phyloP scores from a whole-genome alignment of 2,329 filamentous ascomycete genomes.

The Westerdykella sp. region DNA sequence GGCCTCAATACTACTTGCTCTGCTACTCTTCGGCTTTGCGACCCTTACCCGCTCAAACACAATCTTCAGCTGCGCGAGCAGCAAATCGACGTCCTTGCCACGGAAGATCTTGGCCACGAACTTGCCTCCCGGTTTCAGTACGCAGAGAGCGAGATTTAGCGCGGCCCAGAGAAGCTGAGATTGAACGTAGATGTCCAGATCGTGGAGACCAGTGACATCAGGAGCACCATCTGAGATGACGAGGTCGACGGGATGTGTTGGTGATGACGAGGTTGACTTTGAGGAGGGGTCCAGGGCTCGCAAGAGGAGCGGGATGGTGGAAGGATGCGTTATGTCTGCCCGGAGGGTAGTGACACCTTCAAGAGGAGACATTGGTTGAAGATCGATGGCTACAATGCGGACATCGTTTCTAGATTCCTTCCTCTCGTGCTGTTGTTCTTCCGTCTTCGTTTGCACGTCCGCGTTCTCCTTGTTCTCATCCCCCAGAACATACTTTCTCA shows the following conservation, averaged over 20 bases:
- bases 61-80: constrained; percentile 88
- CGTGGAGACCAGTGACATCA: constrained; percentile 92
- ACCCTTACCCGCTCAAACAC: constrained; percentile 85
- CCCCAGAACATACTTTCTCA: constrained; percentile 53
- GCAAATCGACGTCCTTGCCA: constrained; percentile 86
- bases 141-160: constrained; percentile 85
- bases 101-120: constrained; percentile 99
- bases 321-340: constrained; percentile 95
- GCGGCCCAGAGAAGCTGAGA: constrained; percentile 92
- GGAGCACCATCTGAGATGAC: constrained; percentile 94
- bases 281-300: constrained; percentile 70
- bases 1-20: constrained; percentile 94
- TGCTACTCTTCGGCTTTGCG: constrained; percentile 86
- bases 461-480: constrained; percentile 7
- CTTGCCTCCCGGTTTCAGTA: constrained; percentile 85
- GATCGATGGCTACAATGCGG: constrained; percentile 90
- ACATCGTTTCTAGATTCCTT: constrained; percentile 56
- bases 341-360: constrained; percentile 87
- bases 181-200: constrained; percentile 97
- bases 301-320: constrained; percentile 83
- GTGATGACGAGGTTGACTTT: constrained; percentile 39
- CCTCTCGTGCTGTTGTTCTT: constrained; percentile 15
- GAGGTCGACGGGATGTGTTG: constrained; percentile 77
- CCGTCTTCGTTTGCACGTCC: constrained; percentile 2
- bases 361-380: constrained; percentile 91